Evolutionary conservation across 257 asterid genomes (phyloP), one percentile per base, ranked within the genome.

Genomic region (Linderniella brevidens): DNA sequence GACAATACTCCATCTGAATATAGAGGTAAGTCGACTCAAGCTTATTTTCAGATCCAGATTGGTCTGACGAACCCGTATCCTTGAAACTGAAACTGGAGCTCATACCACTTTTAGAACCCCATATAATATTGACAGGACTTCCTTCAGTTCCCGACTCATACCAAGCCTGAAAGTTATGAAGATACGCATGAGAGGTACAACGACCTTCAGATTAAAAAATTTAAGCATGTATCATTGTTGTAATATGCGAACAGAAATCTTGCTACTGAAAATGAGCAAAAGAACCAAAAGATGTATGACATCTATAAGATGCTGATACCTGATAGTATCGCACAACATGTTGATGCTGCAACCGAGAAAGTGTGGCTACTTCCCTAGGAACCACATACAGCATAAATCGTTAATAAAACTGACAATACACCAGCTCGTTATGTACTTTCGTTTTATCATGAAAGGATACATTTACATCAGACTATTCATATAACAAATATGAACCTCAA

Each of bases 1-100:
- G 98, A 70, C 98, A 88, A 66, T 78, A 88, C 59, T 88, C 95
- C 98, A 88, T 88, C 73, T 88, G 98, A 68, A 88, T 88, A 59
- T 80, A 84, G 67, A 88, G 84, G 62, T 76, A 84, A 53, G 95
- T 80, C 20, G 95, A 72, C 61, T 80, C 93, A 13, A 71, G 72
- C 68, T 69, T 73, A 56, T 69, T 76, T 63, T 66, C 92, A 39
- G 58, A 67, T 41, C 74, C 78, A 61, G 57, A 41, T 25, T 50
- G 64, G 57, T 84, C 87, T 3, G 79, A 67, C 14, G 82, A 72
- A 69, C 76, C 68, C 40, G 71, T 64, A 53, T 76, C 84, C 72
- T 62, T 59, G 69, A 16, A 63, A 69, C 84, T 74, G 76, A 76
- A 69, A 75, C 77, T 80, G 51, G 94, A 65, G 74, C 85, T 80